Evolutionary conservation across 1,284 basidiomycete species (phyloP), one percentile per base, ranked within the genome.

Genomic region (Puccinia novopanici): DNA sequence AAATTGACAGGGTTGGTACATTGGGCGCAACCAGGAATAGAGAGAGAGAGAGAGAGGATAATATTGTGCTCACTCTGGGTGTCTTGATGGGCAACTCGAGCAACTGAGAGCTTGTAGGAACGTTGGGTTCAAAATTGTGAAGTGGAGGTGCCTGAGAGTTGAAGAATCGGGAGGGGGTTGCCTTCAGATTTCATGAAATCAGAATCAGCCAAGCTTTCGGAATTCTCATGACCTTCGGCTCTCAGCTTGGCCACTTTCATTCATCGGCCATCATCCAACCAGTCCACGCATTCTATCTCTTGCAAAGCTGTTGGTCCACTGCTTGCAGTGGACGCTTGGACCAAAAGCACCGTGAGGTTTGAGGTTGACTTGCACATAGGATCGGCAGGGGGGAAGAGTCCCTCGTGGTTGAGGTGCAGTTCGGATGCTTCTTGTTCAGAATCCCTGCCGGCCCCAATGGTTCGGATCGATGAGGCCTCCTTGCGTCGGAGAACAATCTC

Each of bases 201-300:
- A 3, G 48, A 52, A 13, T 30, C 68, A 48, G 68, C 50, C 68
- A 71, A 50, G 48, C 50, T n/a, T n/a, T n/a, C n/a, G n/a, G n/a
- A n/a, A n/a, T n/a, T n/a, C n/a, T n/a, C n/a, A n/a, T n/a, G n/a
- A 27, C 82, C 82, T 81, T 88, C 87, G 0, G 88, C 87, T 40
- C 86, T 83, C 48, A 89, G 85, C 84, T 89, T 89, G 70, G 87
- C 88, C 71, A 88, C 88, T 83, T 89, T 89, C 86, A 88, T 87
- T 79, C 86, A 85, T 75, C 88, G 87, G 83, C 89, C 89, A 83
- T 88, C 88, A 83, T 89, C 89, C 75, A 89, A 85, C 89, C 89
- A 89, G 82, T 89, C 89, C 42, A 89, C 88, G 88, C 89, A 89
- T 82, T 89, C 89, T 77, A n/a, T n/a, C n/a, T n/a, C n/a, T n/a